Percentiles rank a stretch among this genome's conserved stretches.
Conservation (phyloP, 2,329 filamentous ascomycete species). For the Penicillium sp. region DNA sequence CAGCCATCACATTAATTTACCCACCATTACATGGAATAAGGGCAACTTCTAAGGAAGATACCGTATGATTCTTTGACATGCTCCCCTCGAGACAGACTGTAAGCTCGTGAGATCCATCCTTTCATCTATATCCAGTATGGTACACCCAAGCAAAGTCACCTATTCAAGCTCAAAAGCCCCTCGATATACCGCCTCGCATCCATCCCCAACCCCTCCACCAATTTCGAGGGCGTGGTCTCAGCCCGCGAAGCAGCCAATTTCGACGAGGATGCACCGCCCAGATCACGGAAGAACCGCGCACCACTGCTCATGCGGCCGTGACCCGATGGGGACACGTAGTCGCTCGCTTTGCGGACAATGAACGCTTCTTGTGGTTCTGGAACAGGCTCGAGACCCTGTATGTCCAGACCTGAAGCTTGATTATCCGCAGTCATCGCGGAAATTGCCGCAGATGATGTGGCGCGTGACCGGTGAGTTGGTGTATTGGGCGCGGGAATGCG, state of each 20-base stretch:
- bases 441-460: constrained; percentile 18
- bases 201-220: constrained; percentile 49
- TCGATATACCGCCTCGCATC: constrained; percentile 52
- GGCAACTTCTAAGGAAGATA: too few species aligned
- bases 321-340: constrained; percentile 37
- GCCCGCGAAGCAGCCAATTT: constrained; percentile 24
- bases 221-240: constrained; percentile 38
- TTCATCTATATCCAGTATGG: background rate
- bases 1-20: too few species aligned
- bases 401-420: background rate
- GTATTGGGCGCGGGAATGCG: constrained; percentile 43
- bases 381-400: background rate
- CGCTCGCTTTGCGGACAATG: constrained; percentile 49
- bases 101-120: too few species aligned
- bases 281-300: constrained; percentile 43
- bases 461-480: constrained; percentile 8
- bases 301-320: constrained; percentile 38
- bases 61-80: background rate
- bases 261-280: constrained; percentile 40
- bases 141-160: constrained; percentile 26
- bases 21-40: too few species aligned
- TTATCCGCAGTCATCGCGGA: constrained; percentile 11
- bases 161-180: constrained; percentile 47
- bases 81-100: background rate
- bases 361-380: constrained; percentile 44